These are phyloP conservation scores for Parathielavia hyrcaniae DNA, from an alignment of 495 filamentous ascomycete species.

Conservation along the genomic window DNA sequence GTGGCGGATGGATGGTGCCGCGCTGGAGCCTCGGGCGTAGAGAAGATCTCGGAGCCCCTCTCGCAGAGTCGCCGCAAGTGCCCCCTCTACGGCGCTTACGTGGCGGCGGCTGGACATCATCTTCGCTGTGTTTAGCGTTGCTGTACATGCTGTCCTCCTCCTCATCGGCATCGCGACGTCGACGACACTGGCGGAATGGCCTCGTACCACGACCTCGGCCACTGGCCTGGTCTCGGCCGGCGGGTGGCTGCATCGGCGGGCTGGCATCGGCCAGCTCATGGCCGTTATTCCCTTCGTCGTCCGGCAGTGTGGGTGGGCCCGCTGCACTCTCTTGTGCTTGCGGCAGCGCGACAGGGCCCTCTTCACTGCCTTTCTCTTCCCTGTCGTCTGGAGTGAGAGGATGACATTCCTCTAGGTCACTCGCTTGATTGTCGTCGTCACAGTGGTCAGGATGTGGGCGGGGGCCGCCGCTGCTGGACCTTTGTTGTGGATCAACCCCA, in stretches of 20 bases:
- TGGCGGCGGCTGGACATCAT: constrained; percentile 1
- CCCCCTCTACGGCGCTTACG: not conserved
- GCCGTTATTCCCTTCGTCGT: constrained; percentile 8
- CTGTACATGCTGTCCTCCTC: constrained; percentile 12
- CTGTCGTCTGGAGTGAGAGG: no score
- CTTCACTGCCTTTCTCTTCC: no score
- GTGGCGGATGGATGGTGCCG: not conserved
- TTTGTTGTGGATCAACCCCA: constrained; percentile 13
- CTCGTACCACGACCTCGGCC: no score
- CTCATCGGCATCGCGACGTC: constrained; percentile 7
- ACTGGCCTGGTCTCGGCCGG: constrained; percentile 12
- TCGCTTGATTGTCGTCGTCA: not conserved
- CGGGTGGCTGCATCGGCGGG: constrained; percentile 16
- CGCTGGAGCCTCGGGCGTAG: not conserved
- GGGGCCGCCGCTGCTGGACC: constrained; percentile 7
- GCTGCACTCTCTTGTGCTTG: no score
- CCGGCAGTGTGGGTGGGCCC: constrained; percentile 10
- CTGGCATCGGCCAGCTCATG: constrained; percentile 9
- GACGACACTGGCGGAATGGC: constrained; percentile 10
- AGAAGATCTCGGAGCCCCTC: not conserved
- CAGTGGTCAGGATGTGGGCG: no score
- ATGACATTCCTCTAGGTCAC: no score
- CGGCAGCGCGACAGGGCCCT: no score
- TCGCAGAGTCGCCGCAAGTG: not conserved
- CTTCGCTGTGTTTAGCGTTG: constrained; percentile 1